Base-by-base conservation (phyloP, 2,329 filamentous ascomycete genomes). In the Cladosporium sp. region DNA sequence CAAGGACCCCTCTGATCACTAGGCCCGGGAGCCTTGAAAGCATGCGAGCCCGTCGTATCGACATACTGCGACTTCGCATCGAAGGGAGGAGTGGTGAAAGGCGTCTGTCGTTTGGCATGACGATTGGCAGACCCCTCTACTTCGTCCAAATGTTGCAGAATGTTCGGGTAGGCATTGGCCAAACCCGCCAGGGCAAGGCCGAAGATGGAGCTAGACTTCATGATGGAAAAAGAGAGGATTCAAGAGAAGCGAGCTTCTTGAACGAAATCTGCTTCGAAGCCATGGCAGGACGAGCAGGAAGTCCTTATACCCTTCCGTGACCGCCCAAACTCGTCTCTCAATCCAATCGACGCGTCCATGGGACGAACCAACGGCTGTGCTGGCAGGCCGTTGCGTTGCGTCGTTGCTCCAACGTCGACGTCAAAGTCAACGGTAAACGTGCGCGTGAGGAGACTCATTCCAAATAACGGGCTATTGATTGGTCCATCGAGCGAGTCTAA, bases 1-100 rank as follows among this genome's bases (percentile, higher is more conserved):
- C 66, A 68, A n/a, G 59, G 59, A 15, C 66, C 65, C 52, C 64
- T 49, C 36, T 62, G 56, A 30, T 66, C 64, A 13, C 47, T 53
- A 17, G 48, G 34, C 3, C 58, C 56, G 17, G 65, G 64, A 38
- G 64, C 54, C 11, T 55, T 53, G 20, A 59, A 67, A 1, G 53
- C 41, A 20, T 61, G 30, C 53, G 56, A 11, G 50, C 53, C 24
- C 44, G 30, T 52, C 17, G 65, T 59, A 30, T 62, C 54, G 47
- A 63, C 56, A 43, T 55, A 58, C 36, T 68, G 65, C 13, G 56
- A 41, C 4, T 51, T 55, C n/a, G 62, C 61, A 48, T 67, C 58
- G 51, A 67, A 67, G 0, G 40, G 45, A 12, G 58, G 58, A 8
- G 32, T 38, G n/a, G 7, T 39, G 20, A 39, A n/a, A 15, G 47